phyloP scores from a whole-genome alignment of 257 asterid species.

The Thymus mandschuricus region DNA sequence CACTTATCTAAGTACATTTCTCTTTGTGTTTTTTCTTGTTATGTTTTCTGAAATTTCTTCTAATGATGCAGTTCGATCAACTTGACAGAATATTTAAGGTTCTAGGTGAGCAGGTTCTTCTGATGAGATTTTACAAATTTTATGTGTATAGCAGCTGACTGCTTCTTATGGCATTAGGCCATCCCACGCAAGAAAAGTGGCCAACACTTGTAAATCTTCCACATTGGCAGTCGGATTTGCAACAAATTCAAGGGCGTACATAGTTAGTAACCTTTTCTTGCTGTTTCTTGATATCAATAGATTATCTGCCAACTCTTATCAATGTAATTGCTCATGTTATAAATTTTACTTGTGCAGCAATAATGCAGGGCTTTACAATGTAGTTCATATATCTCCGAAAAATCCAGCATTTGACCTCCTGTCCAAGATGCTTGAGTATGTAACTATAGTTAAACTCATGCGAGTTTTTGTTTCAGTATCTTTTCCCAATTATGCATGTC shows the following conservation, averaged over 20 bases:
- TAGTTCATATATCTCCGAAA: constrained; percentile 82
- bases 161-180: constrained; percentile 61
- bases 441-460: constrained; percentile 31
- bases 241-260: constrained; percentile 88
- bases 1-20: constrained; percentile 4
- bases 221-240: constrained; percentile 87
- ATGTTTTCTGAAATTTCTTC: constrained; percentile 32
- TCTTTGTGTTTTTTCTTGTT: constrained; percentile 18
- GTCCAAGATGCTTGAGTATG: constrained; percentile 98
- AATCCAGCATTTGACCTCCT: constrained; percentile 94
- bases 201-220: constrained; percentile 90
- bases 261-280: constrained; percentile 57
- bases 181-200: constrained; percentile 98
- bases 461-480: constrained; percentile 23
- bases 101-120: constrained; percentile 66
- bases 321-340: constrained; percentile 24
- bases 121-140: constrained; percentile 18
- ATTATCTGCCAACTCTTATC: constrained; percentile 22
- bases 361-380: constrained; percentile 82
- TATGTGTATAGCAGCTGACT: constrained; percentile 24
- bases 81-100: constrained; percentile 98
- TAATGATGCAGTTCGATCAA: constrained; percentile 85
- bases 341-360: constrained; percentile 58
- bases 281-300: constrained; percentile 19
- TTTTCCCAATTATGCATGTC: constrained; percentile 17